Evolutionary conservation across 2,329 filamentous ascomycete genomes (phyloP), one percentile per base, ranked within the genome.

Genomic region (Escovopsis sp.): DNA sequence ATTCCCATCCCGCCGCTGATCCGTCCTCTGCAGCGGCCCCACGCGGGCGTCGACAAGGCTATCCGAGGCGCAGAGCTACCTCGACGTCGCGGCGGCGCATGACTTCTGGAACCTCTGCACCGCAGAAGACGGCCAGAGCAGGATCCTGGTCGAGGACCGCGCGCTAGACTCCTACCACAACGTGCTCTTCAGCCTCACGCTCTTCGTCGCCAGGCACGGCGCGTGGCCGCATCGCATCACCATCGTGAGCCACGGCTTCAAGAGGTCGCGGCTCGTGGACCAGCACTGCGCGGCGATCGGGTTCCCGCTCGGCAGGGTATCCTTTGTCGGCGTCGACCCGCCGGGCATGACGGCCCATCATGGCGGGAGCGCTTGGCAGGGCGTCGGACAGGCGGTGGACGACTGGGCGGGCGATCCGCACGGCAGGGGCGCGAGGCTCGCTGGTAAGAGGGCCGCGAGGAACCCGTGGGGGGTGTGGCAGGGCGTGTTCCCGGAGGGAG

Each of bases 91-190:
- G 14, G 45, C 48, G 0, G 57, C 63, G 27, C 69, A 74, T 53
- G 47, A 48, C 9, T 70, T 66, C 47, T 76, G 71, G 56, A 55
- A 49, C 10, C 51, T 68, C 11, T 40, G 67, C 7, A 42, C 55
- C 2, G 37, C 14, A 15, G 7, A 33, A 24, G 37, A 13, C 20
- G 11, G 7, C 36, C 3, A 2, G 12, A 13, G 43, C 15, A 45
- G 41, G 7, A 63, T 85, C 14, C 54, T 74, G 0, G 53, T 75
- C 2, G 87, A 94, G 54, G 71, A 79, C 8, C 69, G 73, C 42
- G 85, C 88, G 0, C 76, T 89, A 1, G 88, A 95, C 59, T 89
- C 82, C 2, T 89, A 85, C 54, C 80, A 87, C 55, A 94, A 94
- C 55, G 63, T 94, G 5, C 62, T 94, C 13, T 87, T 88, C 56